Evolutionary conservation across 148 eudicot genomes (phyloP).

Genomic region (Beta vulgaris): DNA sequence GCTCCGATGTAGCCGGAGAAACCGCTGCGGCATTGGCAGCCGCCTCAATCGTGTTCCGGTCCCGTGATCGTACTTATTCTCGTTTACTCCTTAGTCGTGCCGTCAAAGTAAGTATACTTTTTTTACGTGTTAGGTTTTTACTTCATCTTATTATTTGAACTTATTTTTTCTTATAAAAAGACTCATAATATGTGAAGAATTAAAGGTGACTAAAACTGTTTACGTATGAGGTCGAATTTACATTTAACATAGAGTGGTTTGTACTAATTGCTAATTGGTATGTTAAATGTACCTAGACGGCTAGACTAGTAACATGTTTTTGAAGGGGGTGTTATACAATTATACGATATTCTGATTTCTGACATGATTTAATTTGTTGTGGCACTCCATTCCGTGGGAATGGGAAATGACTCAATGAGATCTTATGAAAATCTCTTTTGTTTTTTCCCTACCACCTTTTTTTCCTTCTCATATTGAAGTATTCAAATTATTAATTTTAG

Average conservation of each 20-base stretch:
- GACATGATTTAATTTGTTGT: constrained; percentile 1
- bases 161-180: no score
- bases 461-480: neutral
- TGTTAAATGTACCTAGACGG: neutral
- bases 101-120: constrained; percentile 60
- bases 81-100: constrained; percentile 75
- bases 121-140: no score
- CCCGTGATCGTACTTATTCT: constrained; percentile 64
- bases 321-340: neutral
- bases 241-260: no score
- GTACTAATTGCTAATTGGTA: neutral
- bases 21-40: constrained; percentile 97
- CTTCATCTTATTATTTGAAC: no score
- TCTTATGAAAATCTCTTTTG: neutral
- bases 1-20: constrained; percentile 95
- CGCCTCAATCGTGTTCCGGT: constrained; percentile 73
- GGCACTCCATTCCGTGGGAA: constrained; percentile 6
- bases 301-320: neutral
- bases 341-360: neutral
- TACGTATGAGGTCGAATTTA: neutral
- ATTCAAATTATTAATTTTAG: no score
- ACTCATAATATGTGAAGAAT: no score
- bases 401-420: constrained; percentile 1
- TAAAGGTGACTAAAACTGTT: no score
- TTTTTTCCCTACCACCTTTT: neutral